These are phyloP conservation scores for Zalerion maritima DNA, from an alignment of 495 filamentous ascomycete genomes.

Conservation along the genomic window DNA sequence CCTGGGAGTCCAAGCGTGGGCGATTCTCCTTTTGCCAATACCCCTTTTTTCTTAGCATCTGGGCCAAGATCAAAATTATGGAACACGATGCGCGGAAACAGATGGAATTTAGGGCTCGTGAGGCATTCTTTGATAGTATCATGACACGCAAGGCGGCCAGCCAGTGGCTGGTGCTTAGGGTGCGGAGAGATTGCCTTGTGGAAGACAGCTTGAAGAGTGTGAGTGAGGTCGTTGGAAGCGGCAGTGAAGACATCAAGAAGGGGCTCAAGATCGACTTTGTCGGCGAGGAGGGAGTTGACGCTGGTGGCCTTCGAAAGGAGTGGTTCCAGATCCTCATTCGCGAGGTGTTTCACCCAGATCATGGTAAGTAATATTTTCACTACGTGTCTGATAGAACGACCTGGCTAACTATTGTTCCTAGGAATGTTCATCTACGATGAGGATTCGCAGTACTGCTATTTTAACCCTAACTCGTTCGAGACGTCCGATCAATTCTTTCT, in stretches of 20 bases:
- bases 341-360: slow-evolving; percentile 83
- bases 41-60: slow-evolving; percentile 86
- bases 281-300: slow-evolving; percentile 87
- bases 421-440: slow-evolving; percentile 88
- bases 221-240: slow-evolving; percentile 71
- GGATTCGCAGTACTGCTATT: slow-evolving; percentile 90
- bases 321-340: slow-evolving; percentile 89
- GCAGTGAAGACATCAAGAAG: slow-evolving; percentile 85
- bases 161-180: slow-evolving; percentile 65
- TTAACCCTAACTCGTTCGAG: slow-evolving; percentile 84
- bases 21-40: slow-evolving; percentile 90
- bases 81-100: slow-evolving; percentile 83
- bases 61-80: slow-evolving; percentile 83
- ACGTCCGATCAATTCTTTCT: slow-evolving; percentile 90
- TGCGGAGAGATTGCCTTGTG: slow-evolving; percentile 77
- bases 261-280: slow-evolving; percentile 74
- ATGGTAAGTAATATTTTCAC: slow-evolving; percentile 43
- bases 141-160: slow-evolving; percentile 57
- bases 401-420: slow-evolving; percentile 19
- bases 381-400: slow-evolving; percentile 1
- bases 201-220: slow-evolving; percentile 81
- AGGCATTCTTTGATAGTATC: slow-evolving; percentile 86
- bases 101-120: slow-evolving; percentile 80
- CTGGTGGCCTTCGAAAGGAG: slow-evolving; percentile 82
- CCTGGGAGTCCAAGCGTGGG: slow-evolving; percentile 62